A percentile compares a stretch with the other conserved stretches of the same genome.
phyloP scores from a whole-genome alignment of 1,284 basidiomycete genomes.

The Coniferiporia weirii region DNA sequence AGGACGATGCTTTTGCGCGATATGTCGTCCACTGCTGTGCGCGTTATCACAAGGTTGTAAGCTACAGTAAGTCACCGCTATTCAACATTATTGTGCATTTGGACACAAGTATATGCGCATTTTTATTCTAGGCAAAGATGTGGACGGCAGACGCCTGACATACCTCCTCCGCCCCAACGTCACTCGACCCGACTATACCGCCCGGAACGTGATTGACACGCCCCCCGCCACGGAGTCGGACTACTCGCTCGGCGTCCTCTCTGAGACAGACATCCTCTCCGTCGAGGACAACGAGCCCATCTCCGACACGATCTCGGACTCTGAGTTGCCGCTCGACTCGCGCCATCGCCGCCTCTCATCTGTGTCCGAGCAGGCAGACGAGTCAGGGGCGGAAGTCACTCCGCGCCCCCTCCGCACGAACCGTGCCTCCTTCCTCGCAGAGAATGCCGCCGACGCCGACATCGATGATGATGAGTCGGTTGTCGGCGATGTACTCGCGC shows the following conservation, averaged over 20 bases:
- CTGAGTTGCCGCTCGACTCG: neutral
- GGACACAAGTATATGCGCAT: slow-evolving; percentile 3
- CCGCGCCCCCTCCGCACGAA: slow-evolving; percentile 7
- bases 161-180: slow-evolving; percentile 74
- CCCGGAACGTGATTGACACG: slow-evolving; percentile 47
- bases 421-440: slow-evolving; percentile 21
- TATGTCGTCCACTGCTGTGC: slow-evolving; percentile 79
- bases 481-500: slow-evolving; percentile 23
- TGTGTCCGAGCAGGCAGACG: slow-evolving; percentile 7
- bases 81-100: neutral
- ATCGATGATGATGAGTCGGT: slow-evolving; percentile 22
- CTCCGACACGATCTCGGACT: slow-evolving; percentile 37
- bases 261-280: slow-evolving; percentile 45
- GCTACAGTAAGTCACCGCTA: slow-evolving; percentile 57
- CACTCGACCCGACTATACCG: slow-evolving; percentile 48
- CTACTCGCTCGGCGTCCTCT: slow-evolving; percentile 30
- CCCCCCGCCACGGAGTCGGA: slow-evolving; percentile 63
- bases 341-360: slow-evolving; percentile 16
- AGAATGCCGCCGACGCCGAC: slow-evolving; percentile 28
- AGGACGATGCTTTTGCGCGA: slow-evolving; percentile 64
- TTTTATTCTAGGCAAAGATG: slow-evolving; percentile 56
- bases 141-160: slow-evolving; percentile 56
- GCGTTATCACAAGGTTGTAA: slow-evolving; percentile 70
- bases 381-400: slow-evolving; percentile 2
- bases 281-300: slow-evolving; percentile 32